A percentile compares a stretch with the other conserved stretches of the same genome.
Evolutionary conservation across 2,329 filamentous ascomycete genomes (phyloP).

Genomic region (Phyllosticta citribraziliensis): DNA sequence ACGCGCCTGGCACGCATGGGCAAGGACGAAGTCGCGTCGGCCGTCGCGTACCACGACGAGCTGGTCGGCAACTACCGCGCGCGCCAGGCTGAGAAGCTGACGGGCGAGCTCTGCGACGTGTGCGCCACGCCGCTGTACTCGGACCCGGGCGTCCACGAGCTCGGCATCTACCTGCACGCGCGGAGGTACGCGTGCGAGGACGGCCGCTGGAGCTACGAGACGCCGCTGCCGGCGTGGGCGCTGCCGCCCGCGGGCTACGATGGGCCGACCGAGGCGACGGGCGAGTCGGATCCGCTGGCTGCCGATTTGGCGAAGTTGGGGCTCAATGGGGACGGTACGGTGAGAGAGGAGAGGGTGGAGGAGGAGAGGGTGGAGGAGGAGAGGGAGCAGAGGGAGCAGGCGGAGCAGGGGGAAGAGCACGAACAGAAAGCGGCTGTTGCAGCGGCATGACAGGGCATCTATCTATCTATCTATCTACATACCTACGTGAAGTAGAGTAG

Average conservation of each 20-base stretch:
- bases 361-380: background rate
- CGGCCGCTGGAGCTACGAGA: conserved; percentile 80
- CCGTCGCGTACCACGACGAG: conserved; percentile 86
- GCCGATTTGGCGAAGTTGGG: conserved; percentile 33
- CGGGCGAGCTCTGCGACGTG: conserved; percentile 67
- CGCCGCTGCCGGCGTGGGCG: conserved; percentile 76
- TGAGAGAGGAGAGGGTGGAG: background rate
- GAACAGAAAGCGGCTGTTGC: background rate
- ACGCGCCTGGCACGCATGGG: conserved; percentile 79
- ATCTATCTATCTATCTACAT: no score
- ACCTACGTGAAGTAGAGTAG: no score
- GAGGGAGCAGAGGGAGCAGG: background rate
- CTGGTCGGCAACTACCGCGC: conserved; percentile 88
- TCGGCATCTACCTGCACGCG: conserved; percentile 90
- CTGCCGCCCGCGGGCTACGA: conserved; percentile 63
- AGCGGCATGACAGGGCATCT: background rate
- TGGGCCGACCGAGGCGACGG: conserved; percentile 58
- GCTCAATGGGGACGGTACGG: conserved; percentile 4
- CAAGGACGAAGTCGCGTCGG: conserved; percentile 83
- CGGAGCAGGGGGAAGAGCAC: background rate
- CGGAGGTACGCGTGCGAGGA: conserved; percentile 76
- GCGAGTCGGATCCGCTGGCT: conserved; percentile 36
- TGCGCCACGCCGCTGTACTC: conserved; percentile 88
- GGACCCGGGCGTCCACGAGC: conserved; percentile 80
- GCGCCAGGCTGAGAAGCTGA: conserved; percentile 86